Conservation (phyloP, 2,329 filamentous ascomycete species). For the Dothistroma pini region DNA sequence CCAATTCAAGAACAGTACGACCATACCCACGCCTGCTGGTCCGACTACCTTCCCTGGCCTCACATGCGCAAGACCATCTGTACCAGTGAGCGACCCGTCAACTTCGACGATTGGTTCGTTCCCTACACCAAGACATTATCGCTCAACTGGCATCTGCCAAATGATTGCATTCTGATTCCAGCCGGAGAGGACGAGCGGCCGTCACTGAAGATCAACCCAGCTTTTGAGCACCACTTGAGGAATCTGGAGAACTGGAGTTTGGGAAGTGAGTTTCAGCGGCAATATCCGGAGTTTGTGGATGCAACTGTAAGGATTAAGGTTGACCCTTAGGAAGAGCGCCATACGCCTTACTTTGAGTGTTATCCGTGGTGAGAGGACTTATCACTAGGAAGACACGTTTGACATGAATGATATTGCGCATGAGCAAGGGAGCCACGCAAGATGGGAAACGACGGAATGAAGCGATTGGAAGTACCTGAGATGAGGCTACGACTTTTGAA, state of each 20-base stretch:
- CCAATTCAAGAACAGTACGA: conserved; percentile 65
- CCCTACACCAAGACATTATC: conserved; percentile 72
- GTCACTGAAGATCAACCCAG: conserved; percentile 76
- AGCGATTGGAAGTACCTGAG: too few relatives aligned
- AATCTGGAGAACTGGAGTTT: conserved; percentile 78
- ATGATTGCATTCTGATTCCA: conserved; percentile 60
- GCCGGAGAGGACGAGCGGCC: conserved; percentile 26
- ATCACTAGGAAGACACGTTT: too few relatives aligned
- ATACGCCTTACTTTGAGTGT: too few relatives aligned
- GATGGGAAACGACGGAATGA: too few relatives aligned
- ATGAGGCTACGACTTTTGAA: too few relatives aligned
- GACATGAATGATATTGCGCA: too few relatives aligned
- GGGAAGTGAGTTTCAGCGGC: conserved; percentile 48
- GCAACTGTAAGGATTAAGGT: conserved; percentile 28
- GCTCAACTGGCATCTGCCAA: conserved; percentile 81
- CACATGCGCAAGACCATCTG: conserved; percentile 65
- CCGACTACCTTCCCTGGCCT: conserved; percentile 78
- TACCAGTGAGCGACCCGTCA: conserved; percentile 36
- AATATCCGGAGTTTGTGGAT: conserved; percentile 33
- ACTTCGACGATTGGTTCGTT: conserved; percentile 79
- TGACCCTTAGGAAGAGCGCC: conserved; percentile 6
- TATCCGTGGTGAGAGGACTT: too few relatives aligned
- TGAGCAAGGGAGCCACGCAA: too few relatives aligned
- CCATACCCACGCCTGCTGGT: conserved; percentile 71
- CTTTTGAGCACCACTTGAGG: conserved; percentile 76